These are phyloP conservation scores for Diphasiastrum complanatum DNA, from an alignment of 83 land plant species.

Conservation along the genomic window DNA sequence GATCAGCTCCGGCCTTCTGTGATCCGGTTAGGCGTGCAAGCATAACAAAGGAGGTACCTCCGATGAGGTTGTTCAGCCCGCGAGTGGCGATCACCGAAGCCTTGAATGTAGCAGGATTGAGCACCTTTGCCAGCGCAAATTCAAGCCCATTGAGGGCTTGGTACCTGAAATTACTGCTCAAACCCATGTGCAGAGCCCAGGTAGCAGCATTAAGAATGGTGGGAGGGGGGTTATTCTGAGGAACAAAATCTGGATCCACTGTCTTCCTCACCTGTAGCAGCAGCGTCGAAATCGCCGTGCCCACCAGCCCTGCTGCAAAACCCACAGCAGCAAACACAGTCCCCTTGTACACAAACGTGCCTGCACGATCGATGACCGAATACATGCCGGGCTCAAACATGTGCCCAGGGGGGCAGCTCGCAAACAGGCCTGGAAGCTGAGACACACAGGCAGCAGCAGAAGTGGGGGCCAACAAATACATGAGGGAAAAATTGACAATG, in stretches of 20 bases:
- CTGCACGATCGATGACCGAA: slow-evolving; percentile 40
- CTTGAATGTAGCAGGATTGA: slow-evolving; percentile 57
- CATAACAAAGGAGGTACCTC: slow-evolving; percentile 70
- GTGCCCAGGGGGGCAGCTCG: slow-evolving; percentile 58
- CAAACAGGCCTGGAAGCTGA: slow-evolving; percentile 52
- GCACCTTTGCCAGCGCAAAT: slow-evolving; percentile 42
- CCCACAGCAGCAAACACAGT: slow-evolving; percentile 66
- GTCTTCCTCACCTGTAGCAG: slow-evolving; percentile 59
- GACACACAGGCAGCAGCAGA: slow-evolving; percentile 24
- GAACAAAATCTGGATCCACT: slow-evolving; percentile 71
- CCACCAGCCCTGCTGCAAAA: slow-evolving; percentile 76
- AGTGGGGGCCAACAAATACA: no score
- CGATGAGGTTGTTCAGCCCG: slow-evolving; percentile 68
- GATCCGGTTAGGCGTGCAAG: slow-evolving; percentile 80
- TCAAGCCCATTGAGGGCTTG: slow-evolving; percentile 85
- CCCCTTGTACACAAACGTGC: slow-evolving; percentile 75
- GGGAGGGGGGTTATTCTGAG: slow-evolving; percentile 71
- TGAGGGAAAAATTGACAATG: no score
- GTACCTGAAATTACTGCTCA: slow-evolving; percentile 76
- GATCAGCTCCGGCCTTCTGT: slow-evolving; percentile 59
- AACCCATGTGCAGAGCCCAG: slow-evolving; percentile 87
- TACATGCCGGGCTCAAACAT: slow-evolving; percentile 79
- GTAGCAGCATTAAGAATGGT: slow-evolving; percentile 71
- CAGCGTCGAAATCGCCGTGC: slow-evolving; percentile 67
- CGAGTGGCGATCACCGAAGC: slow-evolving; percentile 50